Conservation (phyloP, 2,329 filamentous ascomycete species). For the Rhynchosporium agropyri region DNA sequence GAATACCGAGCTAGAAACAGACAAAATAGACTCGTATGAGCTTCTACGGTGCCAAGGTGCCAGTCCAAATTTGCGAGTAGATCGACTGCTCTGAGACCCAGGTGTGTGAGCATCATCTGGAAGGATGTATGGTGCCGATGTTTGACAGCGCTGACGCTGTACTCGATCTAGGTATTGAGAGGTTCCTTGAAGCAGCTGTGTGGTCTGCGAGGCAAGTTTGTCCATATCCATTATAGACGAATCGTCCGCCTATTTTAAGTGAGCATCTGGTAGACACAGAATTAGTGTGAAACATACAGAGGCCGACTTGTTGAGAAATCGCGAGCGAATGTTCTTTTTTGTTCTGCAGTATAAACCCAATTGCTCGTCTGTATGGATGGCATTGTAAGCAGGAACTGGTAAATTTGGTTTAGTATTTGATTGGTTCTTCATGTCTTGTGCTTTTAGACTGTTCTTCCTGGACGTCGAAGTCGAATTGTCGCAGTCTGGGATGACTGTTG, state of each 20-base stretch:
- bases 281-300: slow-evolving; percentile 19
- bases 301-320: slow-evolving; percentile 22
- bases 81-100: slow-evolving; percentile 23
- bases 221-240: background rate
- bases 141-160: slow-evolving; percentile 17
- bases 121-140: background rate
- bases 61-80: slow-evolving; percentile 35
- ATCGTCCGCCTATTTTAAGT: slow-evolving; percentile 16
- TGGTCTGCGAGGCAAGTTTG: slow-evolving; percentile 31
- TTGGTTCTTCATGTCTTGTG: slow-evolving; percentile 8
- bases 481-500: background rate
- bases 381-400: slow-evolving; percentile 17
- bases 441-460: slow-evolving; percentile 1
- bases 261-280: slow-evolving; percentile 8
- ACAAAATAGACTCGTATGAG: slow-evolving; percentile 38
- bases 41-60: slow-evolving; percentile 41
- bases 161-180: slow-evolving; percentile 29
- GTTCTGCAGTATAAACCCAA: slow-evolving; percentile 35
- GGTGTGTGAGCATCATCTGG: slow-evolving; percentile 15
- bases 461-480: slow-evolving; percentile 12
- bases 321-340: slow-evolving; percentile 30
- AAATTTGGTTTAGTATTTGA: slow-evolving; percentile 22
- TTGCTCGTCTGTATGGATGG: slow-evolving; percentile 19
- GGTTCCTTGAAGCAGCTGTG: slow-evolving; percentile 35
- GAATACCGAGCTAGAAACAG: slow-evolving; percentile 39